Evolutionary conservation across 2,329 filamentous ascomycete species (phyloP), one percentile per base, ranked within the genome.

Genomic region (Sporothrix mexicana): DNA sequence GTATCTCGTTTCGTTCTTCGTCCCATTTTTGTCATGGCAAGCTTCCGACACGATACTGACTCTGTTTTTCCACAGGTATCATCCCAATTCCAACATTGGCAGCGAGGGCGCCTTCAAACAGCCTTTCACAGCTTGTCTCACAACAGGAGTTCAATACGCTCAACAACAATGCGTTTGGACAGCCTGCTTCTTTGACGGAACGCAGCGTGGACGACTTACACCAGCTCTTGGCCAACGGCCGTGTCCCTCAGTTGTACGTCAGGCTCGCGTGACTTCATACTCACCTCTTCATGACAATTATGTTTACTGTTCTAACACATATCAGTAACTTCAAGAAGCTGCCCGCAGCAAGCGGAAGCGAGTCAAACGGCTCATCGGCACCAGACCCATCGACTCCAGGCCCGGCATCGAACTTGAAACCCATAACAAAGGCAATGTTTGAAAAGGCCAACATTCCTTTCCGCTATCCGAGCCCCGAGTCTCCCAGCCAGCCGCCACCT

Each of bases 151-250:
- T 95, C 77, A 89, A 92, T 76, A 87, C 87, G 62, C 83, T 98
- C 66, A 94, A 96, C 78, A 85, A 85, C 75, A 93, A 95, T 91
- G 73, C 36, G 20, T 43, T 25, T 57, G 66, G 66, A 17, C 45
- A 51, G 47, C 8, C 71, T 13, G 72, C 69, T 8, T 67, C 74
- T 1, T 59, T 72, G 2, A 57, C 64, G 64, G 91, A 93, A 77
- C 89, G 91, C 77, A 91, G 90, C 12, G 85, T 95, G 62, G 87
- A 92, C 77, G 91, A 95, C 79, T 85, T 98, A 43, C 88, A 93
- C 73, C 89, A 91, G 75, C 87, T 97, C 55, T 81, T 98, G 10
- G 67, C 72, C 72, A 90, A 90, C 78, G 87, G 90, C 1, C 88
- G 91, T n/a, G 90, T 92, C 75, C 91, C 92, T 10, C 84, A 91